Conservation (phyloP, 228 moss, liverwort and hornwort species). For the Sphagnum magellanicum region DNA sequence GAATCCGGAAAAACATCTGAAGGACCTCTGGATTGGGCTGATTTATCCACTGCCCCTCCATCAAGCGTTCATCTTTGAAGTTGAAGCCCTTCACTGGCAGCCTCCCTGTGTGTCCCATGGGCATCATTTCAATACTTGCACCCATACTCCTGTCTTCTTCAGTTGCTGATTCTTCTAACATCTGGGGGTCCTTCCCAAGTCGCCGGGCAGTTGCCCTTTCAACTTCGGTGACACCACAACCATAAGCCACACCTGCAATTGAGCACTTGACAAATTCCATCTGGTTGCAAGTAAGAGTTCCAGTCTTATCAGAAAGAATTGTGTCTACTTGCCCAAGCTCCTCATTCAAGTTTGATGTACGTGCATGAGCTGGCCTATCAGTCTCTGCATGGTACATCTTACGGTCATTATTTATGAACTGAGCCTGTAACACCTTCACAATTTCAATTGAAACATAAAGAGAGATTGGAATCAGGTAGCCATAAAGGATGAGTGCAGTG, state of each 20-base stretch:
- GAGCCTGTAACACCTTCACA: conserved; percentile 50
- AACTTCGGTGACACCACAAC: conserved; percentile 52
- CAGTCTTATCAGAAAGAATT: conserved; percentile 66
- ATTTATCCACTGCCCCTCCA: conserved; percentile 35
- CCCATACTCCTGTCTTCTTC: conserved; percentile 29
- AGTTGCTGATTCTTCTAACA: conserved; percentile 55
- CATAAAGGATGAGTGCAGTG: conserved; percentile 84
- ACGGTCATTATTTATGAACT: conserved; percentile 59
- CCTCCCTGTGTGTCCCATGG: neutral
- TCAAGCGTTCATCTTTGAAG: conserved; percentile 51
- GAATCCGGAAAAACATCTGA: conserved; percentile 42
- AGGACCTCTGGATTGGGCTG: conserved; percentile 43
- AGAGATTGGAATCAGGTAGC: conserved; percentile 96
- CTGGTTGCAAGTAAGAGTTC: conserved; percentile 61
- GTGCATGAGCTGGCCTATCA: conserved; percentile 58
- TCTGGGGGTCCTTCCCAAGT: conserved; percentile 71
- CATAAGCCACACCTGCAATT: conserved; percentile 47
- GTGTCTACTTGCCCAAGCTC: conserved; percentile 66
- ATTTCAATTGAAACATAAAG: conserved; percentile 66
- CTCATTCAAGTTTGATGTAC: conserved; percentile 65
- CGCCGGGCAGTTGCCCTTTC: conserved; percentile 62
- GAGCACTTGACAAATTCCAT: conserved; percentile 79
- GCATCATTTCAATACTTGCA: conserved; percentile 16
- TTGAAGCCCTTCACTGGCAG: conserved; percentile 46
- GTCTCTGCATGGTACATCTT: conserved; percentile 50